Conservation (phyloP, 345 rosid genomes). For the Corchorus olitorius region DNA sequence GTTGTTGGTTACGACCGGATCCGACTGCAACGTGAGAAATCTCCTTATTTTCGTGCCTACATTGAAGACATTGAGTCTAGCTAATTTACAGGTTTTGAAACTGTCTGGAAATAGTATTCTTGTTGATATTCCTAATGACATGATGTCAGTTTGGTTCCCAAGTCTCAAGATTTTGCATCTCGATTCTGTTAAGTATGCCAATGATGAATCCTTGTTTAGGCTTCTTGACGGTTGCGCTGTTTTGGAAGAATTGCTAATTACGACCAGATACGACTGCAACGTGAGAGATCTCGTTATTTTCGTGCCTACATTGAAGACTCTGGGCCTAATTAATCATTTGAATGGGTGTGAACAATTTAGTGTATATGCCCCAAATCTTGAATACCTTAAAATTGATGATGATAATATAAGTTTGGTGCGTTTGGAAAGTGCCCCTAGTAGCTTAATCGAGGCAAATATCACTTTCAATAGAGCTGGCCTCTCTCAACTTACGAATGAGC, state of each 20-base stretch:
- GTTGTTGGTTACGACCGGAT: not conserved
- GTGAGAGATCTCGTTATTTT: not conserved
- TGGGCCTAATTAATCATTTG: no score
- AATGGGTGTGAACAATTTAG: not conserved
- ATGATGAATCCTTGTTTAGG: not conserved
- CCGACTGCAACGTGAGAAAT: not conserved
- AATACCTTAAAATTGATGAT: not conserved
- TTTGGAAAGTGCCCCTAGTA: not conserved
- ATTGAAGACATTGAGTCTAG: not conserved
- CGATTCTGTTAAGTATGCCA: not conserved
- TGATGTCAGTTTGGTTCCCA: not conserved
- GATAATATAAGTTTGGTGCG: not conserved
- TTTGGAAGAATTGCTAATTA: not conserved
- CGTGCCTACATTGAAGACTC: not conserved
- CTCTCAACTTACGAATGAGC: not conserved
- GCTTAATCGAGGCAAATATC: not conserved
- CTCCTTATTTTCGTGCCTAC: not conserved
- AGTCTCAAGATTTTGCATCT: slow-evolving; percentile 1
- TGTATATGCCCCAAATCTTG: not conserved
- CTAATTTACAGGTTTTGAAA: not conserved
- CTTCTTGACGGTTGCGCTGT: not conserved
- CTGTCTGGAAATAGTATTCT: not conserved
- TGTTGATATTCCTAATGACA: not conserved
- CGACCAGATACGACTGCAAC: not conserved
- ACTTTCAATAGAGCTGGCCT: not conserved